Evolutionary conservation across 768 basidiomycete genomes (phyloP), one percentile per base, ranked within the genome.

Genomic region (Tricholoma hemisulphureum): DNA sequence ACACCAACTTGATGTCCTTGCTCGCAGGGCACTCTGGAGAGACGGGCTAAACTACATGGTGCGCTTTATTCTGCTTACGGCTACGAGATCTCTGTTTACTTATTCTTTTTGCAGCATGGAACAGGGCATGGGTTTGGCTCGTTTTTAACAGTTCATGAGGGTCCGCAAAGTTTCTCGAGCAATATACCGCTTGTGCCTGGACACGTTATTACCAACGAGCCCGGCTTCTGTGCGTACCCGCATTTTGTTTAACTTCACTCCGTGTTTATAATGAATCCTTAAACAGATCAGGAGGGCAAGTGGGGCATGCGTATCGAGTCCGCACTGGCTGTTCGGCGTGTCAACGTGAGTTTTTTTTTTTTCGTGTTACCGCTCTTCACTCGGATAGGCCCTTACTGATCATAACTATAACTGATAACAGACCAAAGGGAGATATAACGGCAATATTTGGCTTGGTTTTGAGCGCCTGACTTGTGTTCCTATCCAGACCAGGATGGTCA

Each of bases 291-390:
- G 28, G 86, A 87, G 52, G 86, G 87, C 13, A 80, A 83, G 61
- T 98, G 86, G 81, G 97, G 97, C 4, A 87, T 99, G 71, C 84
- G 97, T 5, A 93, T 95, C 49, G 97, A 99, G 73, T 93, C 89
- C 49, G 89, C 92, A 11, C 75, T 95, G 26, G 76, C 82, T 34
- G 93, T 97, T 39, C 82, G 83, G 60, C 83, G 82, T 51, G 83
- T 76, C 66, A 84, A 74, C 81, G 78, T 81, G 69, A 18, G 46
- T 48, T 6, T 28, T n/a, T n/a, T n/a, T n/a, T n/a, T n/a, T n/a
- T 29, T 48, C 46, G 26, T 63, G 75, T 67, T 28, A 24, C 10
- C 24, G 56, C 21, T 37, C 23, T 39, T 29, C 2, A 23, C 11
- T 21, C n/a, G 16, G n/a, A 6, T 10, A 45, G 6, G n/a, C 21